A percentile compares a stretch with the other conserved stretches of the same genome.
Conservation (phyloP, 768 basidiomycete genomes). For the Agaricus blazei region DNA sequence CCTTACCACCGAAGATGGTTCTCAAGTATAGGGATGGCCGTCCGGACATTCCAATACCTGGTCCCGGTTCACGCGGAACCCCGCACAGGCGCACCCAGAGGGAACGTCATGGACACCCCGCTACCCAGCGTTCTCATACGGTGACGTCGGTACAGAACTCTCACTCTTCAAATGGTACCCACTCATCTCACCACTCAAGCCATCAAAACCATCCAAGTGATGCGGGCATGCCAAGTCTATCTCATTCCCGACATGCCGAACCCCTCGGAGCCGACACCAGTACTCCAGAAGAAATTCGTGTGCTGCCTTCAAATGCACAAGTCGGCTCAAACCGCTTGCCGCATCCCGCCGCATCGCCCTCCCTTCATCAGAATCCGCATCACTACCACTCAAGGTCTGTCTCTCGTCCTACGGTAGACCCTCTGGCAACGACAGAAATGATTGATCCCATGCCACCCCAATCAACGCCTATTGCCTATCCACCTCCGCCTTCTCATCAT, state of each 20-base stretch:
- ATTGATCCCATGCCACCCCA: slow-evolving; percentile 21
- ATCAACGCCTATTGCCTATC: slow-evolving; percentile 20
- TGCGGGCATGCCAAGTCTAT: slow-evolving; percentile 30
- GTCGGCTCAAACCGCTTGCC: slow-evolving; percentile 4
- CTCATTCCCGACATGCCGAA: slow-evolving; percentile 22
- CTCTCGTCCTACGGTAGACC: slow-evolving; percentile 30
- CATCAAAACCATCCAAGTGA: slow-evolving; percentile 15
- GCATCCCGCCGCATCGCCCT: slow-evolving; percentile 27
- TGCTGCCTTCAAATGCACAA: slow-evolving; percentile 45
- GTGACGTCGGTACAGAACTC: slow-evolving; percentile 19
- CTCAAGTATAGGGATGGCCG: slow-evolving; percentile 63
- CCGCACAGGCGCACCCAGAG: slow-evolving; percentile 15
- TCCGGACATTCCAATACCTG: slow-evolving; percentile 60
- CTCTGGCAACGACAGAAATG: slow-evolving; percentile 19
- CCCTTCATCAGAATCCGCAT: slow-evolving; percentile 20
- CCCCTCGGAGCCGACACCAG: slow-evolving; percentile 10
- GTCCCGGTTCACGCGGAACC: slow-evolving; percentile 20
- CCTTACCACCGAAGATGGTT: slow-evolving; percentile 68
- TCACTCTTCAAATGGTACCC: slow-evolving; percentile 4
- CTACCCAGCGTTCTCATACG: slow-evolving; percentile 13
- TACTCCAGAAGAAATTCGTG: slow-evolving; percentile 57
- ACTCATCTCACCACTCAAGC: slow-evolving; percentile 27
- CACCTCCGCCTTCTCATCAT: slow-evolving; percentile 9
- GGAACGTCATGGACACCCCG: slow-evolving; percentile 9
- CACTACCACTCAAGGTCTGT: slow-evolving; percentile 43